Base-by-base conservation (phyloP, 192 early-diverging fungal species). In the Rhizophagus prolifer region DNA sequence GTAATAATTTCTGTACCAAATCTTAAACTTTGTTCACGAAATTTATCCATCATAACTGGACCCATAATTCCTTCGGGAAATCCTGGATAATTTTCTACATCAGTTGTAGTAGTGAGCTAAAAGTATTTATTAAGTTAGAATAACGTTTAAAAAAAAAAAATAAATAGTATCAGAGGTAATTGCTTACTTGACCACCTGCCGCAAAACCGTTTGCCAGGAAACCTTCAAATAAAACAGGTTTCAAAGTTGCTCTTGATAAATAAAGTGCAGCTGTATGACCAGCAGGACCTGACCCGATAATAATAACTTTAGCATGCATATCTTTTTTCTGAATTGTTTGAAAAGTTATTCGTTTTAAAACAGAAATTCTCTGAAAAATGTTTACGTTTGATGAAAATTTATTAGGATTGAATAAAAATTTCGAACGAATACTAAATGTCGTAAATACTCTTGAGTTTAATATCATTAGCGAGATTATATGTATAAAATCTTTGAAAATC, bases 221-320 rank as follows among this genome's bases (percentile, higher is more conserved):
- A 60, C 97, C 96, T 83, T 99, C 97, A 79, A 93, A 99, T 86
- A 99, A 87, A 73, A 96, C 89, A 10, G 97, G 97, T 47, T 93
- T 80, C 50, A 99, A 84, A 82, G 97, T 95, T 50, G 97, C 97
- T 67, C 97, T 92, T 41, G 96, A 96, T 30, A 94, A 85, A 82
- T 98, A 99, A 75, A 98, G 94, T 58, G 96, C 95, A 16, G 97
- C 97, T 21, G 96, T 98, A 88, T 99, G 96, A 46, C 94, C 97
- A 64, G 97, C 95, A 70, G 97, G 97, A 9, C 97, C 97, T 9
- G 94, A 96, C 69, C 96, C 96, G 62, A 97, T 86, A 82, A 97
- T 92, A 58, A 89, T 79, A 60, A 88, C 87, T 81, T 85, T 86
- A 70, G 81, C 84, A 81, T 90, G 88, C 75, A 76, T 76, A 7